Evolutionary conservation across 257 asterid genomes (phyloP).

Genomic region (Nyctanthes arbortristis): DNA sequence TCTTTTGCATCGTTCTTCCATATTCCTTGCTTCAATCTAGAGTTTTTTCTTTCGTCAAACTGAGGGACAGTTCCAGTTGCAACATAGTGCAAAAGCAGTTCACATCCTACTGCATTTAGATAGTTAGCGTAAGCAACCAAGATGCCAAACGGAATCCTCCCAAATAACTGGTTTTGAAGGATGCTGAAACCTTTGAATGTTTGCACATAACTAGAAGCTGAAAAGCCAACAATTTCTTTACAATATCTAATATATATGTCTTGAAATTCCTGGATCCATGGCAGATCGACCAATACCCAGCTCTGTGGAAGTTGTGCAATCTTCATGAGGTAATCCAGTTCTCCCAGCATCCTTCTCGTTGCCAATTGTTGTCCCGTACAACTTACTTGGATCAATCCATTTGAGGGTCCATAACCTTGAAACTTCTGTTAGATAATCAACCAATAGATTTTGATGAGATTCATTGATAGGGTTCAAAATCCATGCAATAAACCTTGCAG

Average conservation of each 20-base stretch:
- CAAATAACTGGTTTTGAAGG: slow-evolving; percentile 40
- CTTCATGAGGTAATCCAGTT: slow-evolving; percentile 30
- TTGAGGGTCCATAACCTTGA: slow-evolving; percentile 48
- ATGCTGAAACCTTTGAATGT: slow-evolving; percentile 25
- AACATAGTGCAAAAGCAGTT: slow-evolving; percentile 67
- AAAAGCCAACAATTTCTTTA: slow-evolving; percentile 18
- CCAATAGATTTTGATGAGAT: slow-evolving; percentile 38
- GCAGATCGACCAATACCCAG: slow-evolving; percentile 30
- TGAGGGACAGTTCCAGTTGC: slow-evolving; percentile 49
- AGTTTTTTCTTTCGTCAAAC: slow-evolving; percentile 30
- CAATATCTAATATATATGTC: slow-evolving; percentile 32
- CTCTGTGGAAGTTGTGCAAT: slow-evolving; percentile 20
- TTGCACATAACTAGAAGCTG: slow-evolving; percentile 27
- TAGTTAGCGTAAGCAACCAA: slow-evolving; percentile 42
- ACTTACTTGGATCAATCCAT: slow-evolving; percentile 28
- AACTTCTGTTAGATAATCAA: slow-evolving; percentile 44
- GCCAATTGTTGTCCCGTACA: slow-evolving; percentile 29
- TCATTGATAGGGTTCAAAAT: slow-evolving; percentile 53
- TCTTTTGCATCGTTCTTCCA: slow-evolving; percentile 26
- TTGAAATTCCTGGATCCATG: slow-evolving; percentile 62
- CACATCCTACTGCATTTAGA: slow-evolving; percentile 49
- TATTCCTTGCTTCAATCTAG: slow-evolving; percentile 36
- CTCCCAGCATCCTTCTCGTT: slow-evolving; percentile 32
- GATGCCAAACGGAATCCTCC: slow-evolving; percentile 67
- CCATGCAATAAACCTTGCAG: slow-evolving; percentile 76